These are phyloP conservation scores for Lachnellula hyalina DNA, from an alignment of 2,329 filamentous ascomycete species.

Conservation along the genomic window DNA sequence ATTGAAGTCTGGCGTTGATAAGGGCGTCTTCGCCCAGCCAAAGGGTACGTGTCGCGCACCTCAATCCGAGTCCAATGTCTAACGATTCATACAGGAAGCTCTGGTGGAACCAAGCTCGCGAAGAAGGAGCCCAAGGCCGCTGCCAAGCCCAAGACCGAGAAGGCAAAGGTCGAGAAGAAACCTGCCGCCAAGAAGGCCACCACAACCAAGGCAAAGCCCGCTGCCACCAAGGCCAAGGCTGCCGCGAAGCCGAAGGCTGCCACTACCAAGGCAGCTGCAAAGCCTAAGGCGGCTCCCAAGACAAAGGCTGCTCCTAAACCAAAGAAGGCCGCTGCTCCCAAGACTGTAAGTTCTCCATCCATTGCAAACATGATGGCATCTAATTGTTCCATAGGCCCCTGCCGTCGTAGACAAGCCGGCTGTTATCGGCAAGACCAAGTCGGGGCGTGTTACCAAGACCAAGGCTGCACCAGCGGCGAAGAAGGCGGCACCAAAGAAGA, in stretches of 20 bases:
- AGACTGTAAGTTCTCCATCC: slow-evolving; percentile 21
- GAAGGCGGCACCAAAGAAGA: slow-evolving; percentile 33
- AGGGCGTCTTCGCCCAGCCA: slow-evolving; percentile 62
- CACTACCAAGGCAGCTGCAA: slow-evolving; percentile 36
- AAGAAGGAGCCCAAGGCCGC: slow-evolving; percentile 51
- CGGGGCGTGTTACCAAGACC: slow-evolving; percentile 64
- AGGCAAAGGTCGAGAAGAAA: slow-evolving; percentile 33
- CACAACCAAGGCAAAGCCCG: slow-evolving; percentile 44
- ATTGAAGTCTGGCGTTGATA: slow-evolving; percentile 61
- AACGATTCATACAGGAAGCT: slow-evolving; percentile 47
- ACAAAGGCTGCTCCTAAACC: slow-evolving; percentile 31
- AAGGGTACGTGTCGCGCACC: slow-evolving; percentile 53
- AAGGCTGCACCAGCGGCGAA: slow-evolving; percentile 51
- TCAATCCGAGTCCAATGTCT: slow-evolving; percentile 19
- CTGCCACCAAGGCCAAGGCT: slow-evolving; percentile 32
- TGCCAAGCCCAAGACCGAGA: slow-evolving; percentile 30
- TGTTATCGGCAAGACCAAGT: slow-evolving; percentile 65
- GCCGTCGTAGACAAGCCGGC: slow-evolving; percentile 59
- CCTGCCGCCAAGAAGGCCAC: slow-evolving; percentile 37
- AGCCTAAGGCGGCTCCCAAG: slow-evolving; percentile 33
- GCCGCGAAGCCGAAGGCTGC: slow-evolving; percentile 35
- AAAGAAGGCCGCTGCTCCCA: slow-evolving; percentile 27
- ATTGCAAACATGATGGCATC: neutral
- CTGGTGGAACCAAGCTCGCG: slow-evolving; percentile 66
- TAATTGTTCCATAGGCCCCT: slow-evolving; percentile 45